These are phyloP conservation scores for Lachancea sp. DNA, from an alignment of 805 yeast genomes.

Conservation along the genomic window DNA sequence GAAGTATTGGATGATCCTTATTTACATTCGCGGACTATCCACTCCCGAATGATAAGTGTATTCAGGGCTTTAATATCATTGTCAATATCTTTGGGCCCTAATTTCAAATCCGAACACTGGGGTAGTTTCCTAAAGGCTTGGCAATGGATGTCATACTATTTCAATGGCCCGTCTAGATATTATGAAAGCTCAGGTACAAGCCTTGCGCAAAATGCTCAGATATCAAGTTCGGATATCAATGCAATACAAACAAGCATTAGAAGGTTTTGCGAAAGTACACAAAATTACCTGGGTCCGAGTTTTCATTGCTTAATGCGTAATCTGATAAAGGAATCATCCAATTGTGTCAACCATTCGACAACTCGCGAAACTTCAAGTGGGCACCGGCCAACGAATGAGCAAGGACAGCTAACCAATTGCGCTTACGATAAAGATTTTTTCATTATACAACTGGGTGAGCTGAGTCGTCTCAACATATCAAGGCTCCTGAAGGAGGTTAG, in stretches of 20 bases:
- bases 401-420: conserved; percentile 33
- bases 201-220: conserved; percentile 37
- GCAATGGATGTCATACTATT: conserved; percentile 71
- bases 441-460: conserved; percentile 45
- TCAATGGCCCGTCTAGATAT: conserved; percentile 53
- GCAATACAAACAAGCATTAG: conserved; percentile 49
- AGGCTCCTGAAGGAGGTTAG: conserved; percentile 38
- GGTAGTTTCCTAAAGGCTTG: conserved; percentile 50
- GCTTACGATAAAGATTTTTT: conserved; percentile 51
- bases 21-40: conserved; percentile 41
- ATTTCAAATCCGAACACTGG: conserved; percentile 61
- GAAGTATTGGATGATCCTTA: background rate
- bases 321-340: conserved; percentile 39
- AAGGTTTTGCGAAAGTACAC: conserved; percentile 60
- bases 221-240: conserved; percentile 42
- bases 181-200: conserved; percentile 35
- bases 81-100: conserved; percentile 76
- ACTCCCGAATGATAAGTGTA: conserved; percentile 65
- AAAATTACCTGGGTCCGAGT: conserved; percentile 46
- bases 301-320: conserved; percentile 44
- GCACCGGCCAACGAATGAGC: conserved; percentile 21
- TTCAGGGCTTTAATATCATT: conserved; percentile 72
- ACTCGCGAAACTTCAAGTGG: conserved; percentile 8
- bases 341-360: conserved; percentile 10
- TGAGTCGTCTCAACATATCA: conserved; percentile 45